phyloP scores from a whole-genome alignment of 148 eudicot species.

The Polygonum aviculare region DNA sequence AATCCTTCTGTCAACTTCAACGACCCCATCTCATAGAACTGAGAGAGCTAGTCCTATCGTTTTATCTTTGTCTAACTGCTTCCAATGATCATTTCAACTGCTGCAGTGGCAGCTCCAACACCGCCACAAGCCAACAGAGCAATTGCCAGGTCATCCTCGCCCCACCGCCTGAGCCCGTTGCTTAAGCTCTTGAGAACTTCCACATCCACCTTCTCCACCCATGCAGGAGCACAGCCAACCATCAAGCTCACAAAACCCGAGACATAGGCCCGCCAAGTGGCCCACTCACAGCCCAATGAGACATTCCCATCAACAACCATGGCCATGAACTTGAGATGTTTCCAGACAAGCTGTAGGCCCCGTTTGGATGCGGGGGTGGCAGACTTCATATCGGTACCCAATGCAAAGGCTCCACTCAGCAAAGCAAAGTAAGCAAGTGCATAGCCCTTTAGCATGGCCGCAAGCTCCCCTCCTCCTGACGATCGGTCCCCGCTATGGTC shows the following conservation, averaged over 20 bases:
- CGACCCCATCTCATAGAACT: background rate
- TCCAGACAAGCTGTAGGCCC: conserved; percentile 39
- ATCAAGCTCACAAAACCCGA: conserved; percentile 73
- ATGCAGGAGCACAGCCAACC: conserved; percentile 58
- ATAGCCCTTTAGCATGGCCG: conserved; percentile 62
- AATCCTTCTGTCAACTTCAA: background rate
- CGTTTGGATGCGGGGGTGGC: conserved; percentile 29
- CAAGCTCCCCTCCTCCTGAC: conserved; percentile 25
- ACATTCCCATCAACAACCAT: conserved; percentile 76
- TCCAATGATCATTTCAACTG: conserved; percentile 74
- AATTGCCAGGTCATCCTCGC: conserved; percentile 74
- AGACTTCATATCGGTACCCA: conserved; percentile 54
- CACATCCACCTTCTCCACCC: conserved; percentile 68
- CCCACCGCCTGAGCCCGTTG: conserved; percentile 54
- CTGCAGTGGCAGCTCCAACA: conserved; percentile 56
- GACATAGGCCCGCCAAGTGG: conserved; percentile 79
- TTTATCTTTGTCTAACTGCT: background rate
- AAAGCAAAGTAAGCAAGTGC: conserved; percentile 77
- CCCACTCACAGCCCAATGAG: conserved; percentile 65
- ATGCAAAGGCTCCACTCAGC: conserved; percentile 66
- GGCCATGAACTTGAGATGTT: conserved; percentile 64
- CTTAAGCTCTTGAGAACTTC: conserved; percentile 58
- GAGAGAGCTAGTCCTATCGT: background rate
- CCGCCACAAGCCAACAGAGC: conserved; percentile 61
- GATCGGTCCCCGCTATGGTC: conserved; percentile 31